Evolutionary conservation across 495 filamentous ascomycete species (phyloP).

Genomic region (Eremomyces bilateralis): DNA sequence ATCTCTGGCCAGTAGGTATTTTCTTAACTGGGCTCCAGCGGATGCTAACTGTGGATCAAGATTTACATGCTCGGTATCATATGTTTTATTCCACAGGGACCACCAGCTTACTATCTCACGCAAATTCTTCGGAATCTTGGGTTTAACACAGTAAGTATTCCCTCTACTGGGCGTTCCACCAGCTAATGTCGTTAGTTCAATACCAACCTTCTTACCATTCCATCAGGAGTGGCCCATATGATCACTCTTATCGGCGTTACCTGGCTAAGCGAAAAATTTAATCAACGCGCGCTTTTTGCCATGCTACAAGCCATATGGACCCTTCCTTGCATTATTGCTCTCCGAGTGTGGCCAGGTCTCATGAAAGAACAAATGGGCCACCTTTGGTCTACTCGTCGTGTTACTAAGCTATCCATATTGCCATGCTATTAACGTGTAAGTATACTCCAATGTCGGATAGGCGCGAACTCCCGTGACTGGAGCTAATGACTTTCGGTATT

Average conservation of each 20-base stretch:
- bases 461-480: too few species aligned
- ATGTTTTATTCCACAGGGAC: constrained; percentile 27
- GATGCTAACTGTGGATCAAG: too few species aligned
- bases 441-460: too few species aligned
- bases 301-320: constrained; percentile 33
- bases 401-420: constrained; percentile 38
- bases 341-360: constrained; percentile 21
- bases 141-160: too few species aligned
- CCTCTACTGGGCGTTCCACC: too few species aligned
- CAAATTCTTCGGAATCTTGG: constrained; percentile 28
- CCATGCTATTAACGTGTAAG: constrained; percentile 48
- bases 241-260: constrained; percentile 26
- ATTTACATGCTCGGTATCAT: constrained; percentile 19
- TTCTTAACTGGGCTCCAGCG: too few species aligned
- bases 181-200: too few species aligned
- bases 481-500: too few species aligned
- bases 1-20: constrained; percentile 42
- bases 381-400: constrained; percentile 29
- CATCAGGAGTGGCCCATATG: constrained; percentile 25
- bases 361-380: constrained; percentile 25
- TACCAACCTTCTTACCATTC: constrained; percentile 31
- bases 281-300: constrained; percentile 30
- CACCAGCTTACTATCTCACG: constrained; percentile 26
- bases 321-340: constrained; percentile 29
- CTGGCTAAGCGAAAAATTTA: constrained; percentile 30